phyloP scores from a whole-genome alignment of 2,329 filamentous ascomycete species.

The Fusarium poae region DNA sequence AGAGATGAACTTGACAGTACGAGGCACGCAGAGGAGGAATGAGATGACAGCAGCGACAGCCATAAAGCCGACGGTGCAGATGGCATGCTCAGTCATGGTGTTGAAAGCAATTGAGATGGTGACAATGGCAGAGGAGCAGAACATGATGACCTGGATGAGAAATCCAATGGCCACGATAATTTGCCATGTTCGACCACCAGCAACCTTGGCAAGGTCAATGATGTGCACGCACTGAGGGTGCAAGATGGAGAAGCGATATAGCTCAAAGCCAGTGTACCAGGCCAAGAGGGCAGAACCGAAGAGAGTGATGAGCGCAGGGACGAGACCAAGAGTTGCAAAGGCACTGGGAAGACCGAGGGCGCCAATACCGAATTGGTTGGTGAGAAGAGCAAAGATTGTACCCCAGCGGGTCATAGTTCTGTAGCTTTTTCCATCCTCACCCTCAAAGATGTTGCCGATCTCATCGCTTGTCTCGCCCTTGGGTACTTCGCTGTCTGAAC shows the following conservation, averaged over 20 bases:
- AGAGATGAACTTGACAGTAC: conserved; percentile 31
- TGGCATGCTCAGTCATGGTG: conserved; percentile 21
- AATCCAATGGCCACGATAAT: conserved; percentile 20
- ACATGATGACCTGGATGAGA: conserved; percentile 28
- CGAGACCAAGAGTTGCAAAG: conserved; percentile 74
- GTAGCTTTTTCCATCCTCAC: conserved; percentile 38
- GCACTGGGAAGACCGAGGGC: conserved; percentile 77
- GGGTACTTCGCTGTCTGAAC: conserved; percentile 12
- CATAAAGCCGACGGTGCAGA: conserved; percentile 28
- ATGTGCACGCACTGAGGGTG: conserved; percentile 76
- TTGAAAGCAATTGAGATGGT: conserved; percentile 32
- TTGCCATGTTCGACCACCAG: conserved; percentile 50
- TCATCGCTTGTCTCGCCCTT: conserved; percentile 19
- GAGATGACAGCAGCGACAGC: conserved; percentile 14
- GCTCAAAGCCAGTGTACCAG: conserved; percentile 1
- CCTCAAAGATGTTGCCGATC: conserved; percentile 25
- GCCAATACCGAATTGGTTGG: conserved; percentile 46
- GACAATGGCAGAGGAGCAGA: conserved; percentile 24
- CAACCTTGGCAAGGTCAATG: conserved; percentile 72
- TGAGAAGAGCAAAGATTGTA: conserved; percentile 39
- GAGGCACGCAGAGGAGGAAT: conserved; percentile 16
- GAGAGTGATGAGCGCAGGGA: not conserved
- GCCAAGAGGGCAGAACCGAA: not conserved
- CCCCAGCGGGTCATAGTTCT: conserved; percentile 39
- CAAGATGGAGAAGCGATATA: conserved; percentile 5